These are phyloP conservation scores for Colletotrichum sidae DNA, from an alignment of 2,329 filamentous ascomycete genomes.

Conservation along the genomic window DNA sequence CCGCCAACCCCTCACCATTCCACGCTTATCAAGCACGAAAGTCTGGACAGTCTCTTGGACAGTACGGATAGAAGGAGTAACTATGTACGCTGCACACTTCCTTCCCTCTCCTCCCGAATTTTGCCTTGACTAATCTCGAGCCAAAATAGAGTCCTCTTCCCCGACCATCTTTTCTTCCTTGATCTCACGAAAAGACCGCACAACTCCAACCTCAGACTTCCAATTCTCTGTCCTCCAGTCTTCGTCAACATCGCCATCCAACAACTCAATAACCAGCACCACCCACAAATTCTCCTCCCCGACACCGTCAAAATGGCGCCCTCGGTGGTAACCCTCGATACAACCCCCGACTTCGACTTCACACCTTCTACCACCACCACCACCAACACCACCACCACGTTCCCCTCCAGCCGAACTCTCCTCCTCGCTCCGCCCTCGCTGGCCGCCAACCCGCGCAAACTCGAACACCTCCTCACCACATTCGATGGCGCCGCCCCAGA, in stretches of 20 bases:
- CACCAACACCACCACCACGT: slow-evolving; percentile 41
- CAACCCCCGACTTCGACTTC: slow-evolving; percentile 64
- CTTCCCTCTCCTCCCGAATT: slow-evolving; percentile 9
- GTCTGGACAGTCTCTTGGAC: slow-evolving; percentile 6
- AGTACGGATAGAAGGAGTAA: slow-evolving; percentile 5
- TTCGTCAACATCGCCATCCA: background rate
- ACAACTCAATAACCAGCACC: background rate
- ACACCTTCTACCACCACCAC: slow-evolving; percentile 42
- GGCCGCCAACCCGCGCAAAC: slow-evolving; percentile 83
- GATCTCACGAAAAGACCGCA: slow-evolving; percentile 17
- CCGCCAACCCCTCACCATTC: slow-evolving; percentile 37
- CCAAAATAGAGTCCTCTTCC: slow-evolving; percentile 11
- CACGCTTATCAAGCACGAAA: slow-evolving; percentile 34
- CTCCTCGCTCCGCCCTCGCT: slow-evolving; percentile 92
- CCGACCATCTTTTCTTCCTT: background rate
- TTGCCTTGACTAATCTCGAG: slow-evolving; percentile 33
- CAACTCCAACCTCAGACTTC: background rate
- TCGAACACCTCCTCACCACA: slow-evolving; percentile 76
- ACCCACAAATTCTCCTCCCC: background rate
- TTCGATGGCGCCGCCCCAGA: slow-evolving; percentile 84
- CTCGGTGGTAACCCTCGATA: slow-evolving; percentile 66
- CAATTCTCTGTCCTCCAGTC: background rate
- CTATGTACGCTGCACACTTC: slow-evolving; percentile 19
- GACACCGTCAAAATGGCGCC: slow-evolving; percentile 58
- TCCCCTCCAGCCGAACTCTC: slow-evolving; percentile 69